These are phyloP conservation scores for Beauveria australis DNA, from an alignment of 2,329 filamentous ascomycete species.

Conservation along the genomic window DNA sequence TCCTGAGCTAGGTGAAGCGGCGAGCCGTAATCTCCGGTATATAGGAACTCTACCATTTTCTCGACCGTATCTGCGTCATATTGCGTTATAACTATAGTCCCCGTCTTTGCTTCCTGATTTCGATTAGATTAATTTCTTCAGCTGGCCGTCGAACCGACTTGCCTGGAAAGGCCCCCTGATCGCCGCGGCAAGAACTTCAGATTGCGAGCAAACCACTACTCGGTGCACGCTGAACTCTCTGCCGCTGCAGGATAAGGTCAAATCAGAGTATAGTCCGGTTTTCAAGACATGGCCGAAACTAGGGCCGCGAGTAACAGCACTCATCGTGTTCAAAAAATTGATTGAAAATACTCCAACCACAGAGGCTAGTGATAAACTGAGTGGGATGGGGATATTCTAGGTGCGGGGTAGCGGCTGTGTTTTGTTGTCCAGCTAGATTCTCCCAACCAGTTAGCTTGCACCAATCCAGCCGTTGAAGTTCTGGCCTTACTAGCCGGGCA, in stretches of 20 bases:
- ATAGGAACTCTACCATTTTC: slow-evolving; percentile 17
- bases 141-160: not conserved
- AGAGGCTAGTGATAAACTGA: not conserved
- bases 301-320: not conserved
- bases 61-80: slow-evolving; percentile 15
- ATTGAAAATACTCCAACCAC: not conserved
- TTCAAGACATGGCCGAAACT: not conserved
- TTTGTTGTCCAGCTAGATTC: too few relatives aligned
- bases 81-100: slow-evolving; percentile 11
- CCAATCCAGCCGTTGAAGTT: not conserved
- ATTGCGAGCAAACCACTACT: slow-evolving; percentile 16
- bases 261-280: slow-evolving; percentile 16
- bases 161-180: slow-evolving; percentile 14
- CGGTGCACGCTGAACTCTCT: slow-evolving; percentile 17
- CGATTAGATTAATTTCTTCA: not conserved
- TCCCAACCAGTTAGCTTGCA: too few relatives aligned
- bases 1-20: not conserved
- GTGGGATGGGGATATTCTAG: not conserved
- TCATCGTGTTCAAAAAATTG: not conserved
- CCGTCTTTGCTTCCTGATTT: slow-evolving; percentile 13
- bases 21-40: slow-evolving; percentile 15
- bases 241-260: slow-evolving; percentile 14
- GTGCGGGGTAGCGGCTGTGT: not conserved
- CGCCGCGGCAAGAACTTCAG: slow-evolving; percentile 13
- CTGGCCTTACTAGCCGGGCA: not conserved